Evolutionary conservation across 345 rosid species (phyloP).

Genomic region (Bruguiera gymnorhiza): DNA sequence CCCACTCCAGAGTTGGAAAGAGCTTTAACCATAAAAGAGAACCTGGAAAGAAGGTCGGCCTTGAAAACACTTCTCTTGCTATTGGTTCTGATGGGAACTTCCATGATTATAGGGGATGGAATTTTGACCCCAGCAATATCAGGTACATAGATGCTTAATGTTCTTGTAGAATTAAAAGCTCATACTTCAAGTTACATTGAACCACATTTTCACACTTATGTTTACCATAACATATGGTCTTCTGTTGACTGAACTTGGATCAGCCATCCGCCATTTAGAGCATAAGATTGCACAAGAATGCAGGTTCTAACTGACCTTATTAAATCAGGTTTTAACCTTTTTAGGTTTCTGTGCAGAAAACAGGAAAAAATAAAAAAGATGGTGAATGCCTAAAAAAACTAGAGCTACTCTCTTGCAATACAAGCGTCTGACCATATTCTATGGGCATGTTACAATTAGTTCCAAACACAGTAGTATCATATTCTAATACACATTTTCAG

Average conservation of each 20-base stretch:
- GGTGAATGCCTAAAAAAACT: too few relatives aligned
- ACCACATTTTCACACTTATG: background rate
- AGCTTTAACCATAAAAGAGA: conserved; percentile 73
- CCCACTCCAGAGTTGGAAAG: conserved; percentile 95
- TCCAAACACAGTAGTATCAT: too few relatives aligned
- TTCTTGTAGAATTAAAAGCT: background rate
- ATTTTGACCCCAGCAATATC: conserved; percentile 95
- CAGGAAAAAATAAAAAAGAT: too few relatives aligned
- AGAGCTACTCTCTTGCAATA: too few relatives aligned
- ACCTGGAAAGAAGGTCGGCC: conserved; percentile 63
- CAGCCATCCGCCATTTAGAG: background rate
- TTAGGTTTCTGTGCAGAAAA: too few relatives aligned
- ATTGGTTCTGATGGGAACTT: conserved; percentile 92
- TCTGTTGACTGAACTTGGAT: background rate
- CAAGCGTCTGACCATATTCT: too few relatives aligned
- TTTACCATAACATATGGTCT: background rate
- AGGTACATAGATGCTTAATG: conserved; percentile 39
- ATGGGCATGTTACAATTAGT: too few relatives aligned
- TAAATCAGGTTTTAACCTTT: too few relatives aligned
- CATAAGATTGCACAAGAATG: background rate
- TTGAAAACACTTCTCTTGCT: conserved; percentile 73
- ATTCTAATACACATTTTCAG: too few relatives aligned
- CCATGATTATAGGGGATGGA: conserved; percentile 96
- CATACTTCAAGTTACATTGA: background rate
- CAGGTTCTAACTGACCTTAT: background rate